Base-by-base conservation (phyloP, 768 basidiomycete genomes). In the Clathrus columnatus region DNA sequence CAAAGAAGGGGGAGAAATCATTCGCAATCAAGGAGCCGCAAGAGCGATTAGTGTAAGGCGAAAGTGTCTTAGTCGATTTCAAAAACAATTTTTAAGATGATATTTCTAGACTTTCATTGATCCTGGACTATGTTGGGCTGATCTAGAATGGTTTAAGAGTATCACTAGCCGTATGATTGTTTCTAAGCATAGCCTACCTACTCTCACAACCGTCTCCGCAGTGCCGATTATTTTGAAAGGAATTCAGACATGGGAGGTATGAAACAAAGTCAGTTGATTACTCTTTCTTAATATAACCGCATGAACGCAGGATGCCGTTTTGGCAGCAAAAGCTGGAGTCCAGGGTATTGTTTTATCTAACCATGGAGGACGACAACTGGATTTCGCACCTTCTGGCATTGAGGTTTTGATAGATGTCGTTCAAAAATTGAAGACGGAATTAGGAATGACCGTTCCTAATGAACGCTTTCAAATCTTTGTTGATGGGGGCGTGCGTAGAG, bases 401-500 rank as follows among this genome's bases (percentile, higher is more conserved):
- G 73, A 72, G 48, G 65, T 78, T 36, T 66, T 74, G 20, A 69
- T 66, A n/a, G 71, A 72, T 54, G 68, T 72, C 7, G 70, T 74
- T 5, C 60, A 61, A 17, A 71, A 69, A 20, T 66, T 77, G 7
- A 67, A 68, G 24, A 42, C 55, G 27, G 59, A 67, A 42, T 61
- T 70, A 7, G 68, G 68, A 26, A 64, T 73, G 48, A 56, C 58
- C 18, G 68, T 70, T 62, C 63, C 68, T 47, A 68, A 68, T 56
- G 65, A 67, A 7, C 69, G 72, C 23, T 77, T 98, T 72, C 84
- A 91, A 64, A 73, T 98, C 28, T 90, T 87, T 63, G 79, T 92
- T 11, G 95, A 99, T 63, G 95, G 95, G n/a, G 96, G 95, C 54
- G 91, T 97, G 7, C 78, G 93, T 48, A 75, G 93, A 32, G 91